Evolutionary conservation across 2,329 filamentous ascomycete genomes (phyloP).

Genomic region (Arthrobotrys conoides): DNA sequence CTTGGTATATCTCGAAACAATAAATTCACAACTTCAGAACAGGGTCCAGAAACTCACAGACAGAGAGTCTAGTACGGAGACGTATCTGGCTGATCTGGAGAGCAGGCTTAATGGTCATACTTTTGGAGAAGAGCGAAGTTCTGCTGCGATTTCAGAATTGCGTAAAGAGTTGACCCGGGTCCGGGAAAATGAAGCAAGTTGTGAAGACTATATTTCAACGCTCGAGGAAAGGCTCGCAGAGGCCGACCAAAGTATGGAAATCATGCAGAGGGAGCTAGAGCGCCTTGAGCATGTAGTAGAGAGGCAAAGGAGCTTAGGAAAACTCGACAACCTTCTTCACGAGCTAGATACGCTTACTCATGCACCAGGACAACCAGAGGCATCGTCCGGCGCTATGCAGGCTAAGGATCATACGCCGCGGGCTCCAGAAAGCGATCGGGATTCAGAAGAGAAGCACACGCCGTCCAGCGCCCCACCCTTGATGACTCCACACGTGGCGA

Average conservation of each 20-base stretch:
- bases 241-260: conserved; percentile 92
- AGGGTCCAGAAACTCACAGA: conserved; percentile 94
- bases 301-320: conserved; percentile 92
- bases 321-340: conserved; percentile 90
- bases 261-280: conserved; percentile 97
- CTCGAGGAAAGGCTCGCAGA: conserved; percentile 95
- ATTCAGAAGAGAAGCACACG: background rate
- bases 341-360: conserved; percentile 86
- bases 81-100: conserved; percentile 92
- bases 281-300: conserved; percentile 94
- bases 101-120: conserved; percentile 89
- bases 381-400: conserved; percentile 62
- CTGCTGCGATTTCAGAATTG: conserved; percentile 85
- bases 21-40: conserved; percentile 88
- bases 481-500: background rate
- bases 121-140: conserved; percentile 92
- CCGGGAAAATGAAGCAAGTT: conserved; percentile 88
- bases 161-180: conserved; percentile 91
- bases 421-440: background rate
- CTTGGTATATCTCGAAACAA: conserved; percentile 91
- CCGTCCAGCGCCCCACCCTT: background rate
- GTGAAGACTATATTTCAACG: conserved; percentile 97
- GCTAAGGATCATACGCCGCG: background rate
- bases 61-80: conserved; percentile 90
- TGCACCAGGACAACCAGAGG: conserved; percentile 66